Evolutionary conservation across 176 grass and related monocot genomes (phyloP).

Genomic region (Neostapfia colusana): DNA sequence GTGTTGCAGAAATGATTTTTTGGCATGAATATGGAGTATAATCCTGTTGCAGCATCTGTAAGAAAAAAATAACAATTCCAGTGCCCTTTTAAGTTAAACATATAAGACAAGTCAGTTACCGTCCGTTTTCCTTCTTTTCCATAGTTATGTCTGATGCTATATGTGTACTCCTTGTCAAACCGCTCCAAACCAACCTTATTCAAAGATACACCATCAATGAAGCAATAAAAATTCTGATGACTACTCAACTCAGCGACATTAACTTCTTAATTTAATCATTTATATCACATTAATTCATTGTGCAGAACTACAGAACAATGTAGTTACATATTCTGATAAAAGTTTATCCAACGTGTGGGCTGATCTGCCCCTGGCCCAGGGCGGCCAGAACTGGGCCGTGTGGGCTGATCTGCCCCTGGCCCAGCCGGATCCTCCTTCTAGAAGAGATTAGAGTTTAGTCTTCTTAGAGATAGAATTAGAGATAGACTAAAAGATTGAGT

Average conservation of each 20-base stretch:
- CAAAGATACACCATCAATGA: conserved; percentile 32
- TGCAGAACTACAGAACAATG: not conserved
- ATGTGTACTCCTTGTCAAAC: conserved; percentile 97
- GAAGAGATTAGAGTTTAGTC: too few relatives aligned
- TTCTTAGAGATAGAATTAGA: too few relatives aligned
- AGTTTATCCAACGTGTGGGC: not conserved
- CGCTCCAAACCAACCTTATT: conserved; percentile 80
- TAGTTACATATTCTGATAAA: not conserved
- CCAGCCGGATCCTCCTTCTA: too few relatives aligned
- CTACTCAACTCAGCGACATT: conserved; percentile 19
- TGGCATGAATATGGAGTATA: conserved; percentile 97
- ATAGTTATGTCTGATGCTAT: conserved; percentile 83
- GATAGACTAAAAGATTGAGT: too few relatives aligned
- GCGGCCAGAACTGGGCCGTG: too few relatives aligned
- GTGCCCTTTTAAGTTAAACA: not conserved
- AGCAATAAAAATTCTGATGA: conserved; percentile 11
- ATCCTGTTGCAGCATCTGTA: conserved; percentile 65
- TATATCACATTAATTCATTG: conserved; percentile 2
- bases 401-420: too few relatives aligned
- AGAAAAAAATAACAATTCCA: conserved; percentile 32
- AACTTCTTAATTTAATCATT: conserved; percentile 7
- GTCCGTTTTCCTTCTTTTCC: conserved; percentile 98
- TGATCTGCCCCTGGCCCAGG: too few relatives aligned
- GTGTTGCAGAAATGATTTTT: conserved; percentile 89
- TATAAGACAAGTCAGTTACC: conserved; percentile 44